These are phyloP conservation scores for Fraxinus dipetala DNA, from an alignment of 305 asterid species.

Conservation along the genomic window DNA sequence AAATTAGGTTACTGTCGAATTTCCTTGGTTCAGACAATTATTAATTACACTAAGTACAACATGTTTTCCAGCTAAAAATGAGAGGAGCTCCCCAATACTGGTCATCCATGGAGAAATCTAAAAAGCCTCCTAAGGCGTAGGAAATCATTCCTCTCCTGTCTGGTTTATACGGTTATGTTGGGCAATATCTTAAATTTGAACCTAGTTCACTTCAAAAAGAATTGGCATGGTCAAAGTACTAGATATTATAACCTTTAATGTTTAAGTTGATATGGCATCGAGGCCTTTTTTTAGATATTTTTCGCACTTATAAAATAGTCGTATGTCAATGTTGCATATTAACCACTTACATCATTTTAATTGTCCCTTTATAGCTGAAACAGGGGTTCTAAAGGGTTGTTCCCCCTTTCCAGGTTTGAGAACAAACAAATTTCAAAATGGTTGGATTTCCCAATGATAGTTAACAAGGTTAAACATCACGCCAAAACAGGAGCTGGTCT, in stretches of 20 bases:
- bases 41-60: background rate
- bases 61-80: background rate
- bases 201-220: background rate
- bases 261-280: background rate
- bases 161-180: constrained; percentile 3
- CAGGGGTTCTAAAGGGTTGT: background rate
- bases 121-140: background rate
- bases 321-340: background rate
- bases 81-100: background rate
- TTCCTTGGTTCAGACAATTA: background rate
- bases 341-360: background rate
- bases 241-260: background rate
- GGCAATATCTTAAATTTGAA: background rate
- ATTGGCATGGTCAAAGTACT: background rate
- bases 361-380: background rate
- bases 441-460: constrained; percentile 12
- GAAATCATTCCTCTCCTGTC: background rate
- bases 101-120: background rate
- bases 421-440: constrained; percentile 2
- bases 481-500: background rate
- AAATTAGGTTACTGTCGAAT: constrained; percentile 16
- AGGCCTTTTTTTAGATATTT: constrained; percentile 2
- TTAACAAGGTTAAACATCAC: constrained; percentile 5
- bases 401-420: background rate
- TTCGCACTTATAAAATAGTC: background rate